Evolutionary conservation across 2,329 filamentous ascomycete genomes (phyloP), one percentile per base, ranked within the genome.

Genomic region (Tolypocladium pustulatum): DNA sequence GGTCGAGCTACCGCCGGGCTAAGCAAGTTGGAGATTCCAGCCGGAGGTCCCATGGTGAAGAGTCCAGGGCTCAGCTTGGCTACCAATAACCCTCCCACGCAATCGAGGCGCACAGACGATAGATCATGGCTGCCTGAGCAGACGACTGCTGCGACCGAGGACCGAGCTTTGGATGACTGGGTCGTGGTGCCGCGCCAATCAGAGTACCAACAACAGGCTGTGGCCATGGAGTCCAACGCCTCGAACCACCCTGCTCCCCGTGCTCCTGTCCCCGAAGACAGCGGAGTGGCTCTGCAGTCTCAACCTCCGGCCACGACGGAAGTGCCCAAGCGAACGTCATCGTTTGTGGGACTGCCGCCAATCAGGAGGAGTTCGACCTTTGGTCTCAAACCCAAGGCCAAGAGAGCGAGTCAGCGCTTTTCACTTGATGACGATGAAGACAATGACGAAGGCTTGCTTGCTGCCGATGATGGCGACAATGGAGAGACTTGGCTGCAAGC

Each of bases 301-400:
- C 64, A 61, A 49, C 57, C 61, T 57, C 62, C 54, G 51, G 59
- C 27, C 32, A 4, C 32, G 5, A 34, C 59, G 13, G 65, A 67
- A 54, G 64, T 64, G n/a, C 71, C 75, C 40, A 70, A 75, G 43
- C 74, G 78, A 37, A 71, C 75, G 13, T 73, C 78, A 1, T 83
- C 81, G 1, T 86, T 86, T 61, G 72, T 79, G 27, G 81, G 81
- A 1, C 68, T 87, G 41, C 83, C 84, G 3, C 81, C 81, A 1
- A 84, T 86, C 59, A 77, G 81, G 53, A 76, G 81, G 37, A 78
- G 76, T 17, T 85, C 83, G 20, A 81, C 80, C 4, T 82, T 86
- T 67, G 79, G 78, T 22, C 63, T 80, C 22, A 68, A 64, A 27
- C 63, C 68, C 37, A 69, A 65, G 58, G 68, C 68, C 40, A 70